Evolutionary conservation across 495 filamentous ascomycete species (phyloP), one percentile per base, ranked within the genome.

Genomic region (Apodospora peruviana): DNA sequence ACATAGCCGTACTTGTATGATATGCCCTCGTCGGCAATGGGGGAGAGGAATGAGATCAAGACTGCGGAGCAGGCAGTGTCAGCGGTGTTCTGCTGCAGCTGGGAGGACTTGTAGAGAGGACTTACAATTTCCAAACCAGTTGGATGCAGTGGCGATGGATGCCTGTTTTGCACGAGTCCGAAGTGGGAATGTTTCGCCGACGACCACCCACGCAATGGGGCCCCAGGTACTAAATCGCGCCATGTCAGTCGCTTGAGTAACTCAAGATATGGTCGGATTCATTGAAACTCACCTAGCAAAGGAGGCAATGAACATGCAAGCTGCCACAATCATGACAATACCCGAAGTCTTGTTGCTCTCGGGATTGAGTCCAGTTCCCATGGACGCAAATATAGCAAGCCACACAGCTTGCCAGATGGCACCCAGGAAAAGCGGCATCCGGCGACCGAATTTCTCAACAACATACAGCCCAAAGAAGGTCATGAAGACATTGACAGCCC

Each of bases 191-290:
- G 88, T 77, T 66, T 93, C 87, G 57, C 80, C 80, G 45, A 83
- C 80, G 53, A 88, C 76, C 16, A 81, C 78, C 87, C 87, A 91
- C 47, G 85, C 73, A 39, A 89, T 86, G 14, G 88, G 88, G 36
- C 86, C 87, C 88, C 88, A 91, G 34, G 85, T 88, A 25, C 76
- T 82, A n/a, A n/a, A n/a, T n/a, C n/a, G n/a, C n/a, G n/a, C n/a
- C n/a, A n/a, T n/a, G n/a, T n/a, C n/a, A n/a, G n/a, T n/a, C n/a
- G n/a, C n/a, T n/a, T n/a, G n/a, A n/a, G n/a, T n/a, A n/a, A n/a
- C n/a, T n/a, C n/a, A n/a, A n/a, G n/a, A n/a, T n/a, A n/a, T n/a
- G n/a, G n/a, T n/a, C n/a, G n/a, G n/a, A n/a, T n/a, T n/a, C n/a
- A n/a, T n/a, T n/a, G n/a, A n/a, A n/a, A n/a, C n/a, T n/a, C n/a